These are phyloP conservation scores for Nakazawaea laoshanensis DNA, from an alignment of 805 yeast species.

Conservation along the genomic window DNA sequence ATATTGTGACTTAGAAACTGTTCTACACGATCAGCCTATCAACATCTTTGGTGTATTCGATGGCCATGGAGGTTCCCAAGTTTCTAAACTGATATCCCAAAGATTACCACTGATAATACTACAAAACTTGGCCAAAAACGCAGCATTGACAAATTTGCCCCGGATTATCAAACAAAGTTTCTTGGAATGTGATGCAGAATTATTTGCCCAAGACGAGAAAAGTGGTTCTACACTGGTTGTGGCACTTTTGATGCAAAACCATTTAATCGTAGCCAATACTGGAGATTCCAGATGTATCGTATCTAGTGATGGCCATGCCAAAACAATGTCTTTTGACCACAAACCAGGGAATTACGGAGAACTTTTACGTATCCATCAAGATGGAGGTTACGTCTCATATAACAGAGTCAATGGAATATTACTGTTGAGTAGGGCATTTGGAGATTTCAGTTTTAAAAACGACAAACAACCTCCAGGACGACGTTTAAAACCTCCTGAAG, in stretches of 20 bases:
- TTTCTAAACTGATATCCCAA: constrained; percentile 46
- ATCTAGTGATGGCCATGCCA: constrained; percentile 43
- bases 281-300: constrained; percentile 72
- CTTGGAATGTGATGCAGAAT: constrained; percentile 33
- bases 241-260: constrained; percentile 32
- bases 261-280: constrained; percentile 52
- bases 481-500: constrained; percentile 43
- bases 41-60: constrained; percentile 68
- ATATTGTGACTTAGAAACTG: constrained; percentile 30
- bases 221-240: constrained; percentile 50
- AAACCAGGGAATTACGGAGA: constrained; percentile 54
- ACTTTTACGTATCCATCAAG: constrained; percentile 45
- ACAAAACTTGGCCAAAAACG: constrained; percentile 16
- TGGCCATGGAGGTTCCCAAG: constrained; percentile 71
- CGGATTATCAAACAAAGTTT: constrained; percentile 32
- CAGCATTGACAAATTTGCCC: constrained; percentile 9
- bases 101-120: constrained; percentile 30
- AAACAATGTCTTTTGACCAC: constrained; percentile 59
- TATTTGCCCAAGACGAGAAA: constrained; percentile 30
- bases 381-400: constrained; percentile 53
- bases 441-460: constrained; percentile 53
- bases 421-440: constrained; percentile 52
- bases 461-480: constrained; percentile 6
- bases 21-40: constrained; percentile 1
- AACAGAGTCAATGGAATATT: constrained; percentile 53